A percentile compares a stretch with the other conserved stretches of the same genome.
Evolutionary conservation across 164 flowering plant species (phyloP).

Genomic region (Tetracentron sinense): DNA sequence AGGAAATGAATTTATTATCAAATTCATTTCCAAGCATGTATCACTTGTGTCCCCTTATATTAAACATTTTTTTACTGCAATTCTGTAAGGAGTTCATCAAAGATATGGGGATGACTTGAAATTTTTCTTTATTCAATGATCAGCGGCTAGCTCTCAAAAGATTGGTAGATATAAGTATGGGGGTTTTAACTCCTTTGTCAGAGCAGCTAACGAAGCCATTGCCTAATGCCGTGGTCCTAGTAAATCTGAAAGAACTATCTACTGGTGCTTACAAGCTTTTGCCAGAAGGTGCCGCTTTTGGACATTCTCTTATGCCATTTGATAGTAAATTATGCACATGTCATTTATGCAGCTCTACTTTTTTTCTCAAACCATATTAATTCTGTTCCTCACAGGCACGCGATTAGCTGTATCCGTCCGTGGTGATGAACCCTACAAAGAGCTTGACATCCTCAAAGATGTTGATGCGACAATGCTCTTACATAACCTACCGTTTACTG

Average conservation of each 20-base stretch:
- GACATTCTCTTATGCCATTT: neutral
- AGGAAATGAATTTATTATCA: neutral
- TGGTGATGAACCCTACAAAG: slow-evolving; percentile 85
- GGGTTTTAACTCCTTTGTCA: slow-evolving; percentile 81
- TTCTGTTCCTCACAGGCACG: slow-evolving; percentile 49
- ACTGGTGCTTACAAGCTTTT: slow-evolving; percentile 82
- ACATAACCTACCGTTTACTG: slow-evolving; percentile 65
- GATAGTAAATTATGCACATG: neutral
- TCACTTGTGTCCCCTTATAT: neutral
- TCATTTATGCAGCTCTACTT: neutral
- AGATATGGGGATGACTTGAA: slow-evolving; percentile 15
- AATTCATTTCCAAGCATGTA: neutral
- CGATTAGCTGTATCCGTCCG: slow-evolving; percentile 84
- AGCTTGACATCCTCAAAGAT: slow-evolving; percentile 65
- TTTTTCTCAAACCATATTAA: neutral
- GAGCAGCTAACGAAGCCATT: slow-evolving; percentile 92
- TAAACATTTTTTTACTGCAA: neutral
- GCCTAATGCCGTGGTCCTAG: slow-evolving; percentile 80
- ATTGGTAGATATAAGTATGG: slow-evolving; percentile 90
- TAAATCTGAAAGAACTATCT: slow-evolving; percentile 76
- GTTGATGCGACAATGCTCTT: slow-evolving; percentile 78
- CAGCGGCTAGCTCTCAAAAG: slow-evolving; percentile 95
- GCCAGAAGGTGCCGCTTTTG: slow-evolving; percentile 62
- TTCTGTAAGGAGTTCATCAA: neutral
- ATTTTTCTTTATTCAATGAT: slow-evolving; percentile 14